Evolutionary conservation across 2,329 filamentous ascomycete genomes (phyloP), one percentile per base, ranked within the genome.

Genomic region (Neodidymelliopsis sp.): DNA sequence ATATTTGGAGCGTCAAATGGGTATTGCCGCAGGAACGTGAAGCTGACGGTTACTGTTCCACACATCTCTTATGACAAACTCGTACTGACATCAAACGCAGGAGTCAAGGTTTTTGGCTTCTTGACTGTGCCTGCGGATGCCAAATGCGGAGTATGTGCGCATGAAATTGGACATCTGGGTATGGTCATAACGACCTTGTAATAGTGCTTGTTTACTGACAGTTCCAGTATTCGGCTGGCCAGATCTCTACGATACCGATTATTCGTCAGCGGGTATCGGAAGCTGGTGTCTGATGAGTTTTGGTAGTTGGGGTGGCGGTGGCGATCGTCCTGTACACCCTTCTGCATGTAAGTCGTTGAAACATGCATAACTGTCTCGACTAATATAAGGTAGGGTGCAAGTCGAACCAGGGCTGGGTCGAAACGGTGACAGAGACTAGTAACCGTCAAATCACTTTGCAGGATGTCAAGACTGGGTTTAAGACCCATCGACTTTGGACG

Each of bases 1-100:
- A 66, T 39, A 58, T 66, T 9, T 66, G 62, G 62, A 56, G 50
- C 27, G 49, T 64, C 6, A 66, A 66, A 48, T 63, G 62, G 62
- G 51, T 50, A 3, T 48, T 66, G 2, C 59, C 57, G 0, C 15
- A 50, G 10, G 53, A 56, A 16, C 41, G 43, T 10, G 38, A 48
- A 23, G 54, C 47, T 10, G 36, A 59, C 39, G 56, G 56, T 59
- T 12, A 34, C 19, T 28, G 10, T 27, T 1, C 25, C 2, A 12
- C 16, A 2, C 12, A 2, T 8, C 3, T 20, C 6, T 13, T 15
- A 6, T 7, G 24, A 22, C 28, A 11, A 27, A n/a, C 16, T 19
- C 13, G 15, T 13, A 37, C 22, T 49, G 23, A 50, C 28, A 27
- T 11, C 19, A 13, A 8, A 15, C 24, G 5, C 29, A 60, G 58